Evolutionary conservation across 768 basidiomycete genomes (phyloP).

Genomic region (Pulveroboletus sp.): DNA sequence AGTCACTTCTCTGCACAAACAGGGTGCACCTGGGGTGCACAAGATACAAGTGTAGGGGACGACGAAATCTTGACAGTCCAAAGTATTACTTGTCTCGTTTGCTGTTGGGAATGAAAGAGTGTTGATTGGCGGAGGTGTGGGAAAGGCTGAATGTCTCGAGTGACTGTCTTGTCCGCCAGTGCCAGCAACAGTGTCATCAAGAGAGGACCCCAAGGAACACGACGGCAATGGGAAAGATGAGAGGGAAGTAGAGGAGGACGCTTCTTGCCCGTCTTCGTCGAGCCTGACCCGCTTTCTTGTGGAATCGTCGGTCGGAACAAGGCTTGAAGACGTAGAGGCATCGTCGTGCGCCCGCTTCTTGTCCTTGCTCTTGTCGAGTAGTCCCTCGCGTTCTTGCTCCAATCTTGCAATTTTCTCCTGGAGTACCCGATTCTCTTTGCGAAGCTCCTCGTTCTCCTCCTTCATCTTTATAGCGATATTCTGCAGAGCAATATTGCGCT

Average conservation of each 20-base stretch:
- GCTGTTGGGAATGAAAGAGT: constrained; percentile 35
- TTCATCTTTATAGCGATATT: constrained; percentile 78
- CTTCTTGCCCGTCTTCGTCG: constrained; percentile 19
- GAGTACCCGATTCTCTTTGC: constrained; percentile 59
- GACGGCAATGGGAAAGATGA: constrained; percentile 34
- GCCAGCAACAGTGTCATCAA: constrained; percentile 33
- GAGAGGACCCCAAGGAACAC: constrained; percentile 49
- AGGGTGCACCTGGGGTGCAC: constrained; percentile 64
- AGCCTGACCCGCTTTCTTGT: constrained; percentile 37
- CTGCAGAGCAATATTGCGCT: constrained; percentile 81
- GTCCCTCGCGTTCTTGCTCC: constrained; percentile 35
- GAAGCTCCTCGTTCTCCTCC: constrained; percentile 77
- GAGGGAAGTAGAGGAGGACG: constrained; percentile 15
- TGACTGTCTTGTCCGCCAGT: constrained; percentile 22
- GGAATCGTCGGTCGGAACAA: constrained; percentile 20
- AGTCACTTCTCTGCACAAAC: constrained; percentile 72
- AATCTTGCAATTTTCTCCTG: constrained; percentile 45
- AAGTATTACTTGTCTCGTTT: constrained; percentile 26
- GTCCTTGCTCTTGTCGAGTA: constrained; percentile 35
- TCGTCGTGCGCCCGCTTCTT: constrained; percentile 59
- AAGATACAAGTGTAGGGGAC: constrained; percentile 56
- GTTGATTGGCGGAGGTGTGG: constrained; percentile 27
- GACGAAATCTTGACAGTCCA: constrained; percentile 31
- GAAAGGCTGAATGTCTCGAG: constrained; percentile 27
- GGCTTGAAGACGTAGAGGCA: constrained; percentile 32